Evolutionary conservation across 1,284 basidiomycete species (phyloP), one percentile per base, ranked within the genome.

Genomic region (Earliella scabrosa): DNA sequence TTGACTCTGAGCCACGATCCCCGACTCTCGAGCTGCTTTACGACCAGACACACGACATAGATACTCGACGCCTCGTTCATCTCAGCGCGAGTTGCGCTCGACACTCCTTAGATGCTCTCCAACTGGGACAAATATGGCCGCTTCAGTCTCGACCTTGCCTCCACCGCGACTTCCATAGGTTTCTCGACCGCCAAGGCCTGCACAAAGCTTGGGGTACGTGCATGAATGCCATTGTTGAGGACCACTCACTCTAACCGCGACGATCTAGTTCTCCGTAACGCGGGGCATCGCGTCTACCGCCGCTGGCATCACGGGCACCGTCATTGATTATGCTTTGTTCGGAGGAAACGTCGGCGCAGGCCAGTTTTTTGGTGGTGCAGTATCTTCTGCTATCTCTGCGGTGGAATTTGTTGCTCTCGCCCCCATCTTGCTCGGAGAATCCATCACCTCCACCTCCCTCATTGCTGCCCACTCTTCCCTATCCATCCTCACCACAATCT

Each of bases 231-330:
- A n/a, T n/a, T n/a, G n/a, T n/a, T n/a, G n/a, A n/a, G n/a, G n/a
- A n/a, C n/a, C n/a, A n/a, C n/a, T n/a, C n/a, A n/a, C n/a, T n/a
- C n/a, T n/a, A n/a, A n/a, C n/a, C n/a, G n/a, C n/a, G n/a, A n/a
- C n/a, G n/a, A n/a, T n/a, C n/a, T 58, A 90, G 87, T 92, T 92
- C 66, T 78, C 82, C 20, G 75, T 90, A n/a, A 83, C 85, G 39
- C 77, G 88, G 32, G 80, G 78, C 7, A 72, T 92, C 20, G 81
- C 85, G 0, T 79, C 81, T 3, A 80, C 82, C 18, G 81, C 82
- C 0, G 80, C 83, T 14, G 82, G 80, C 1, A 62, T 83, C 18
- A 84, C 83, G 2, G 81, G 86, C 2, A 72, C 81, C 21, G 78
- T 79, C 26, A 76, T 90, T 43, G 88, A 91, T 68, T 74, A 83